Evolutionary conservation across 495 filamentous ascomycete genomes (phyloP), one percentile per base, ranked within the genome.

Genomic region (Evansstolkia leycettana): DNA sequence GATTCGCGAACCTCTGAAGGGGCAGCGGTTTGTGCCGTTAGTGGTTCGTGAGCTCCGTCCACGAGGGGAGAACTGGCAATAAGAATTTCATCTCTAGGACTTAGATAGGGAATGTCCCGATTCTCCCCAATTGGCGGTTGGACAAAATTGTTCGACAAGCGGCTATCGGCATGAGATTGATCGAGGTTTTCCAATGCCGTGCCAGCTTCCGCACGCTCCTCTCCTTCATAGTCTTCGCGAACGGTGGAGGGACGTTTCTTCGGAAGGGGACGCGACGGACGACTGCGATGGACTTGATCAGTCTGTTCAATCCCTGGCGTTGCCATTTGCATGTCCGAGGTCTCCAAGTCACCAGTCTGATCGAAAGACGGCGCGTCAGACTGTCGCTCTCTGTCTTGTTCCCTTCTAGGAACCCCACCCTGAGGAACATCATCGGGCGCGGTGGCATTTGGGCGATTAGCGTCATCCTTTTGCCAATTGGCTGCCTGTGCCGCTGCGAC

Each of bases 161-260:
- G 20, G 20, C 20, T 23, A 9, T 9, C 20, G 5, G 11, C 28
- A 29, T n/a, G 5, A 5, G 5, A 4, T 29, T n/a, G 28, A 29
- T 29, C 11, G 12, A 29, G 5, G 12, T 12, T n/a, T 29, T 41
- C 46, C 12, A 13, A 36, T 28, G 47, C 28, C 12, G 38, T 41
- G n/a, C 35, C 20, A 34, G 40, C 36, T 14, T 58, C 53, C 13
- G 48, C 48, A 24, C 38, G 48, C 40, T 59, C 51, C 37, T 75
- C 70, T 8, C 55, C 66, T 42, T 76, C 69, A 9, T 62, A 54
- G 42, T 78, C 73, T 49, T 81, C 78, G n/a, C 57, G 60, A 3
- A 80, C 72, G 9, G 72, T 61, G 1, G 76, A 77, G 1, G 78
- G 73, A 41, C 76, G 71, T 45, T 76, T 76, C 11, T 29, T n/a